Evolutionary conservation across 2,329 filamentous ascomycete genomes (phyloP).

Genomic region (Fusarium sp.): DNA sequence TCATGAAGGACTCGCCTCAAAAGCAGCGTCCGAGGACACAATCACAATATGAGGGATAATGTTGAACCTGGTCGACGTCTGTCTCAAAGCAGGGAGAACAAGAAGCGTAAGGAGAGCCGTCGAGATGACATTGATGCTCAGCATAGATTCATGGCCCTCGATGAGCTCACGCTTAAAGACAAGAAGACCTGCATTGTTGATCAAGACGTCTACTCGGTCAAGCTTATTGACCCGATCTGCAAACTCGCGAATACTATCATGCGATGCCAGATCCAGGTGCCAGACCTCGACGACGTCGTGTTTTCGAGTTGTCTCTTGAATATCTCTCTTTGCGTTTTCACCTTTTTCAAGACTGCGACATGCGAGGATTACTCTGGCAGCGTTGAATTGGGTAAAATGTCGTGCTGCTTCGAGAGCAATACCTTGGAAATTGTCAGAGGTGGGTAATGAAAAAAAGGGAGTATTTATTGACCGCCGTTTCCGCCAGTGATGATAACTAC

Average conservation of each 20-base stretch:
- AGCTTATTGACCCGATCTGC: conserved; percentile 43
- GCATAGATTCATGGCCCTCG: conserved; percentile 54
- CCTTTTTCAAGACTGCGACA: conserved; percentile 53
- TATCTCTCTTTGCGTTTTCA: conserved; percentile 50
- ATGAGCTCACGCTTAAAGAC: conserved; percentile 28
- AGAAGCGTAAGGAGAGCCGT: conserved; percentile 56
- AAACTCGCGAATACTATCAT: conserved; percentile 50
- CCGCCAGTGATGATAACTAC: conserved; percentile 55
- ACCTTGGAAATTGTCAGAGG: conserved; percentile 35
- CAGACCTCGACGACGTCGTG: conserved; percentile 52
- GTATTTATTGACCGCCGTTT: conserved; percentile 43
- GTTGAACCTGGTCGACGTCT: conserved; percentile 47
- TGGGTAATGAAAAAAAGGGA: background rate
- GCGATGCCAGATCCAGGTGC: conserved; percentile 54
- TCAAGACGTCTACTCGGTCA: conserved; percentile 53
- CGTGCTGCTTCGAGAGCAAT: conserved; percentile 55
- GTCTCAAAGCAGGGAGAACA: conserved; percentile 54
- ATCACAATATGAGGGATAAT: conserved; percentile 49
- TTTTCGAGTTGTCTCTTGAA: conserved; percentile 44
- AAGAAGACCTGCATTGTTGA: conserved; percentile 52
- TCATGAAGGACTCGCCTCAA: conserved; percentile 7
- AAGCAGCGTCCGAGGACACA: conserved; percentile 50
- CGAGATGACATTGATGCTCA: conserved; percentile 59
- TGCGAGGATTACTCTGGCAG: conserved; percentile 54
- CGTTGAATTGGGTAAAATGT: conserved; percentile 52